Base-by-base conservation (phyloP, 2,329 filamentous ascomycete genomes). In the Myriosclerotinia curreyana region DNA sequence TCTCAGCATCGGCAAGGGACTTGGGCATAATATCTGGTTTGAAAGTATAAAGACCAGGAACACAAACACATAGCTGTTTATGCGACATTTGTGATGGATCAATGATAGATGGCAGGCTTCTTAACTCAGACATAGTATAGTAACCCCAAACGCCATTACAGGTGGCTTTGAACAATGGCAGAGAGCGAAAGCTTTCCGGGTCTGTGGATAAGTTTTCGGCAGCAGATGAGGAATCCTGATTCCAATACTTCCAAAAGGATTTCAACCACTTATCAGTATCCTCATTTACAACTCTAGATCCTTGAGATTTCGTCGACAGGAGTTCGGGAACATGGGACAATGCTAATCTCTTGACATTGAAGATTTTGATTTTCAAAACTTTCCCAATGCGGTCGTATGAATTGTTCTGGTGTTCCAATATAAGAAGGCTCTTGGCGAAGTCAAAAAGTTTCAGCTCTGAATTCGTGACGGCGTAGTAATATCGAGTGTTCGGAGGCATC, bases 231-330 rank as follows among this genome's bases (percentile, higher is more conserved):
- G 48, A 44, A 25, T 15, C 5, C 7, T 59, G 42, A 40, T 72
- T 69, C 68, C 68, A 72, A 31, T 62, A 69, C 12, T 42, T 17
- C 70, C 71, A 72, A 52, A 72, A 72, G 7, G 40, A 14, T 8
- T 31, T 44, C 15, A 72, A 64, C 70, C 71, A 72, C 22, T 44
- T 11, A n/a, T 71, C 69, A 1, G 25, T 34, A 15, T 62, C 56
- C 20, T 36, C 5, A 55, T n/a, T 62, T 31, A 14, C 15, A 3
- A 34, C 15, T 7, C 20, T 52, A 12, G 46, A 46, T 22, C 28
- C 20, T 36, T 25, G 25, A 31, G 50, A 25, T 46, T 54, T 65
- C 36, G 64, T 38, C 4, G 58, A 49, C 7, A 72, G 31, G 15
- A 74, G 46, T 14, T 66, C 52, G 8, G 60, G 59, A 25, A 73